These are phyloP conservation scores for Fusarium miscanthi DNA, from an alignment of 2,329 filamentous ascomycete species.

Conservation along the genomic window DNA sequence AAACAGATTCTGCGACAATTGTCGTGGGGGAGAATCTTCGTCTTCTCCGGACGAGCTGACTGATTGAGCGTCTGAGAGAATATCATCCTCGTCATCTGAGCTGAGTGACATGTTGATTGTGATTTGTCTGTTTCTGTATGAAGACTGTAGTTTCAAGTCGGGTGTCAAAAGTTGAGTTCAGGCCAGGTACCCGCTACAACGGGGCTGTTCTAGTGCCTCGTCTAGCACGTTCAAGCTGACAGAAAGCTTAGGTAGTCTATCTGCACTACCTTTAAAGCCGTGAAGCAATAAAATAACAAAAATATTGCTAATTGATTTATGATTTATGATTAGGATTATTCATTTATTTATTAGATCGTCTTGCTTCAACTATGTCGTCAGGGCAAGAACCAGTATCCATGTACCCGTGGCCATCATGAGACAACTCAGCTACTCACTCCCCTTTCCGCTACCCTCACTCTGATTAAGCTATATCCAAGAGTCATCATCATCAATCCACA, in stretches of 20 bases:
- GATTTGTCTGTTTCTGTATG: neutral
- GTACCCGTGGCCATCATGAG: neutral
- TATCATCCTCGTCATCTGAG: slow-evolving; percentile 53
- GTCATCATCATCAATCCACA: slow-evolving; percentile 44
- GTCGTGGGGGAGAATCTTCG: slow-evolving; percentile 55
- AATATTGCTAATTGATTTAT: neutral
- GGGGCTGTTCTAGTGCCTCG: slow-evolving; percentile 15
- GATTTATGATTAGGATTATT: neutral
- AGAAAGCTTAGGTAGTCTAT: slow-evolving; percentile 9
- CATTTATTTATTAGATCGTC: neutral
- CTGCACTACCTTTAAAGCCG: neutral
- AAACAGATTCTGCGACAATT: slow-evolving; percentile 66
- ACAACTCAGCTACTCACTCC: neutral
- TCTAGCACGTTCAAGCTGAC: neutral
- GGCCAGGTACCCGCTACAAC: slow-evolving; percentile 27
- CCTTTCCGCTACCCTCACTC: neutral
- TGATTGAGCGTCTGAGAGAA: slow-evolving; percentile 50
- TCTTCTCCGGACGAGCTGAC: slow-evolving; percentile 48
- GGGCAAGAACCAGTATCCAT: neutral
- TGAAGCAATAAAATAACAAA: neutral
- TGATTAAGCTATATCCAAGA: slow-evolving; percentile 2
- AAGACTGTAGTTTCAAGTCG: neutral
- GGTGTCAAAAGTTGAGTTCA: slow-evolving; percentile 13
- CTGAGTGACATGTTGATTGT: slow-evolving; percentile 47
- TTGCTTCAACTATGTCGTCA: neutral